Percentiles rank a stretch among this genome's conserved stretches.
Evolutionary conservation across 805 yeast species (phyloP).

Genomic region (Limtongia smithiae): DNA sequence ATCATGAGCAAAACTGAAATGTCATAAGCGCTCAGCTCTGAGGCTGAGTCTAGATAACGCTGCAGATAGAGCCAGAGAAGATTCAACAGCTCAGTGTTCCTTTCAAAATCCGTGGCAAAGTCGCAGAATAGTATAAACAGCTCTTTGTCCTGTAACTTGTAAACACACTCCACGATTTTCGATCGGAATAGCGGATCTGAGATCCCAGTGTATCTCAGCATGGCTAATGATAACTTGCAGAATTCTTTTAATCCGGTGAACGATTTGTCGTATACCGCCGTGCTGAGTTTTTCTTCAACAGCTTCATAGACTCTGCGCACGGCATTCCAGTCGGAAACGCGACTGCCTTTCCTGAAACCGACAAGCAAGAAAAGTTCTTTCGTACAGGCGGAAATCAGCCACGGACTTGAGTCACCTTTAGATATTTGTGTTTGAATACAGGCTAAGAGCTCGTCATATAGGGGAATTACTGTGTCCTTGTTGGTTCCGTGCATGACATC

Average conservation of each 20-base stretch:
- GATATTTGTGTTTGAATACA: constrained; percentile 14
- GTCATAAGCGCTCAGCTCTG: constrained; percentile 7
- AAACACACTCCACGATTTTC: constrained; percentile 11
- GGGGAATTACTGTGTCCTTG: constrained; percentile 33
- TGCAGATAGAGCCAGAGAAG: constrained; percentile 16
- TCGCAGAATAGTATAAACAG: constrained; percentile 17
- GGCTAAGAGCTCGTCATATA: constrained; percentile 29
- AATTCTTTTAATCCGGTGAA: constrained; percentile 13
- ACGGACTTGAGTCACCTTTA: neutral
- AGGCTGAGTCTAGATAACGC: constrained; percentile 12
- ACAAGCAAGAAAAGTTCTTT: constrained; percentile 32
- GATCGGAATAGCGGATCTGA: constrained; percentile 7
- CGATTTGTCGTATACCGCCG: neutral
- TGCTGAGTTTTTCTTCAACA: neutral
- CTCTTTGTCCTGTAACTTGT: constrained; percentile 4
- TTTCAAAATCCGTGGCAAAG: constrained; percentile 3
- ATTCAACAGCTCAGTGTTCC: neutral
- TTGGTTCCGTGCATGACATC: constrained; percentile 37
- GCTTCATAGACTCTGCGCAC: constrained; percentile 1
- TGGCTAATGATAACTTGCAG: constrained; percentile 14
- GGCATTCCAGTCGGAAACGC: constrained; percentile 38
- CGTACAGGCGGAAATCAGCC: neutral
- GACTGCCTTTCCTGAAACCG: constrained; percentile 40
- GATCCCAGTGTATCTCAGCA: constrained; percentile 10
- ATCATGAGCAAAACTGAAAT: constrained; percentile 5